Conservation (phyloP, 192 early-diverging fungal species). For the Gaertneriomyces sp. region DNA sequence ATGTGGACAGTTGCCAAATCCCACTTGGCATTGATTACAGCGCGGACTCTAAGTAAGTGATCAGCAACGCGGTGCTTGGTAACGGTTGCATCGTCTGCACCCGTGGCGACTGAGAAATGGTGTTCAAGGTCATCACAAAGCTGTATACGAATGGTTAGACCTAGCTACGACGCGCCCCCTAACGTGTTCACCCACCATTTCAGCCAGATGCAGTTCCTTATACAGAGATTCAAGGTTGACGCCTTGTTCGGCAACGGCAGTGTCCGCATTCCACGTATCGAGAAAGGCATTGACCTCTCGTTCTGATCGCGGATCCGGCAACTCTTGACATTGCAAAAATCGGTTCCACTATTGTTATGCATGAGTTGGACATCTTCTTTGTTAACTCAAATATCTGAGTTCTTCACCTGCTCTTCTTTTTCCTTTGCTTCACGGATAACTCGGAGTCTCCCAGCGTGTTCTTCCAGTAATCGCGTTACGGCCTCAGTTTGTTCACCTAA, state of each 20-base stretch:
- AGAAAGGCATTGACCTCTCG: conserved; percentile 49
- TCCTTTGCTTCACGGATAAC: background rate
- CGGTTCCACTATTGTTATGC: conserved; percentile 36
- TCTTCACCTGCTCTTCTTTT: conserved; percentile 1
- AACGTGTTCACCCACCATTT: conserved; percentile 24
- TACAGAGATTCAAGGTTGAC: conserved; percentile 34
- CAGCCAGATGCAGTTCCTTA: conserved; percentile 34
- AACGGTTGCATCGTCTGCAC: background rate
- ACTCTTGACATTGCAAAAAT: conserved; percentile 44
- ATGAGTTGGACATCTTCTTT: background rate
- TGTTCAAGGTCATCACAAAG: conserved; percentile 23
- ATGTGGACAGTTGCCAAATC: conserved; percentile 37
- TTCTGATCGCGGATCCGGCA: conserved; percentile 48
- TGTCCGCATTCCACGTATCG: conserved; percentile 38
- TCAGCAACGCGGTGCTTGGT: background rate
- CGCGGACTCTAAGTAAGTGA: conserved; percentile 31
- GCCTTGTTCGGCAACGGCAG: conserved; percentile 32
- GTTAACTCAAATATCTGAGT: background rate
- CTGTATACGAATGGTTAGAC: conserved; percentile 1
- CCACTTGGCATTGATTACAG: conserved; percentile 44
- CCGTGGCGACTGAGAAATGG: background rate
- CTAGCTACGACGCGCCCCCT: background rate
- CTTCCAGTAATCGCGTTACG: conserved; percentile 9
- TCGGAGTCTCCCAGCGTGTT: conserved; percentile 6
- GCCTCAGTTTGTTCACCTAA: conserved; percentile 36